Evolutionary conservation across 371 early-diverging fungal species (phyloP), one percentile per base, ranked within the genome.

Genomic region (Parasitella parasitica): DNA sequence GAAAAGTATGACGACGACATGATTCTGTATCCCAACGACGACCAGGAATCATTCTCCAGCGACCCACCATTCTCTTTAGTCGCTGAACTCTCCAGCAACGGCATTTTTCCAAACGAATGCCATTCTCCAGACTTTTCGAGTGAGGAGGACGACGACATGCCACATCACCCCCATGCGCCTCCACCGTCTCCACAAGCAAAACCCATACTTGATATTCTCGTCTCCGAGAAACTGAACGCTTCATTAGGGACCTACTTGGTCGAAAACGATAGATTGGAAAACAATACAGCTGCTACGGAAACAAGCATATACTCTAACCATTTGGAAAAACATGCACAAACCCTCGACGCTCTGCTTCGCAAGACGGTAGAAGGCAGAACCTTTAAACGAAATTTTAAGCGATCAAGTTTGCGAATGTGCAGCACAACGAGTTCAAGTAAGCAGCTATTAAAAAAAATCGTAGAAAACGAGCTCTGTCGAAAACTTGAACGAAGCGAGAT

Each of bases 141-240:
- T 53, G 64, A 61, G 43, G 61, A 61, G 52, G 61, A 66, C 39
- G 51, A 59, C 27, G 41, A 41, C 20, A 38, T 57, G 34, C 12
- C 37, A n/a, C 58, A 57, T n/a, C n/a, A n/a, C 9, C 66, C 63
- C 5, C 58, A 61, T 6, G 70, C 70, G 4, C 70, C 70, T 16
- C 70, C 70, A 27, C 70, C 70, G 13, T 70, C 70, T 36, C 70
- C 70, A 1, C 70, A 70, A 59, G 62, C 59, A 12, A 53, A 57
- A 20, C 54, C 70, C 24, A 58, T 70, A 59, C 28, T 70, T 41
- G 70, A 70, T 18, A 43, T 63, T 11, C n/a, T 70, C 16, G 66
- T 70, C 41, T 30, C 63, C 15, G 27, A 58, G 13, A 35, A 66
- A 26, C 37, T 57, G 8, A 53, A 30, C 41, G 53, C 38, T 18